Evolutionary conservation across 371 early-diverging fungal genomes (phyloP).

Genomic region (Fennellomyces sp.): DNA sequence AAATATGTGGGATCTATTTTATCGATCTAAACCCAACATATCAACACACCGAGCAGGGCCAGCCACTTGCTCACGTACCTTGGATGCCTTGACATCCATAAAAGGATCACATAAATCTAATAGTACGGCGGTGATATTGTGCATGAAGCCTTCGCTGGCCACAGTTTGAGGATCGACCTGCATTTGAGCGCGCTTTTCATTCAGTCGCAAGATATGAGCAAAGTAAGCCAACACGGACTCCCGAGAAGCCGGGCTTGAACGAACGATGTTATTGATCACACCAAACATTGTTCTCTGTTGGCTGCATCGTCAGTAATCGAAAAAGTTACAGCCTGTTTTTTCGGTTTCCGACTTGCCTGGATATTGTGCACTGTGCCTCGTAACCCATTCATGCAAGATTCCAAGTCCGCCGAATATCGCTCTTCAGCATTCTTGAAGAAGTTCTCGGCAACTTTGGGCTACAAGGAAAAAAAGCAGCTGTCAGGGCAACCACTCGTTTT

Average conservation of each 20-base stretch:
- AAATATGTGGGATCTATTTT: constrained; percentile 79
- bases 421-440: constrained; percentile 66
- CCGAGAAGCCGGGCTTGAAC: constrained; percentile 61
- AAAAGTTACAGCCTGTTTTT: neutral
- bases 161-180: constrained; percentile 80
- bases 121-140: constrained; percentile 70
- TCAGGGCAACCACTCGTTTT: too few relatives aligned
- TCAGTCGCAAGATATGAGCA: constrained; percentile 63
- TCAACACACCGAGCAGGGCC: too few relatives aligned
- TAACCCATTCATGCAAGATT: constrained; percentile 66
- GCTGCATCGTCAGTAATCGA: neutral
- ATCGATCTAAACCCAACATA: constrained; percentile 47
- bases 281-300: constrained; percentile 63
- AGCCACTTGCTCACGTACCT: too few relatives aligned
- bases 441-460: constrained; percentile 65
- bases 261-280: constrained; percentile 74
- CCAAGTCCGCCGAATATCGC: constrained; percentile 54
- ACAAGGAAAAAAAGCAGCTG: constrained; percentile 8
- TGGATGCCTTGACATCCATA: constrained; percentile 72
- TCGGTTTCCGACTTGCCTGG: constrained; percentile 41
- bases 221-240: constrained; percentile 68
- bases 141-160: constrained; percentile 88
- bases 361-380: constrained; percentile 69
- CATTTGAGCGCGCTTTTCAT: constrained; percentile 82
- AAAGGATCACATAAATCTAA: constrained; percentile 85